These are phyloP conservation scores for Dacryopinax spathularia DNA, from an alignment of 768 basidiomycete species.

Conservation along the genomic window DNA sequence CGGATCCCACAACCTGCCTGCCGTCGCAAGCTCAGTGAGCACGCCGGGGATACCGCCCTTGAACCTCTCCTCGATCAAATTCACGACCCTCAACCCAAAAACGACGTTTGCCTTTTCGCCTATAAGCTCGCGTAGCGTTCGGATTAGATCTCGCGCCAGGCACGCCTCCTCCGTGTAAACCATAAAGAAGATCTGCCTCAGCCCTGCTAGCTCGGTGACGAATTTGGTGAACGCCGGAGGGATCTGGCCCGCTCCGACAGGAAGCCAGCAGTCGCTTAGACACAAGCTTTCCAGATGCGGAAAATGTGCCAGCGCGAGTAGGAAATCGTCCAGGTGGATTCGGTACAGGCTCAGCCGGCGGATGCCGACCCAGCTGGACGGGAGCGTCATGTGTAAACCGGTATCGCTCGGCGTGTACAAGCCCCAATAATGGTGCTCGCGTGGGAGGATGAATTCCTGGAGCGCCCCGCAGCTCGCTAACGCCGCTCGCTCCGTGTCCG, in stretches of 20 bases:
- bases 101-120: background rate
- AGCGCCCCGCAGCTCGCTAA: background rate
- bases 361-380: background rate
- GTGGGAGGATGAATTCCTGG: slow-evolving; percentile 2
- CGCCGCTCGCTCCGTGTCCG: background rate
- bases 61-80: slow-evolving; percentile 4
- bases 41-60: background rate
- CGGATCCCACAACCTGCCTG: background rate
- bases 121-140: background rate
- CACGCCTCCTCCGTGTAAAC: background rate
- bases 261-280: slow-evolving; percentile 1
- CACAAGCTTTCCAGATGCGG: background rate
- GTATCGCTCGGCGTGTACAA: background rate
- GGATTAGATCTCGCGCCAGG: background rate
- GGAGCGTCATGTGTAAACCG: background rate
- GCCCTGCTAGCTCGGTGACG: background rate
- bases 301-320: background rate
- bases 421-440: background rate
- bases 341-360: slow-evolving; percentile 2
- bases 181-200: background rate
- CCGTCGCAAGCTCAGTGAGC: background rate
- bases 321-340: background rate
- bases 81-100: background rate
- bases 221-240: background rate
- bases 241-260: background rate